phyloP scores from a whole-genome alignment of 148 eudicot genomes.

The Cornus kousa region DNA sequence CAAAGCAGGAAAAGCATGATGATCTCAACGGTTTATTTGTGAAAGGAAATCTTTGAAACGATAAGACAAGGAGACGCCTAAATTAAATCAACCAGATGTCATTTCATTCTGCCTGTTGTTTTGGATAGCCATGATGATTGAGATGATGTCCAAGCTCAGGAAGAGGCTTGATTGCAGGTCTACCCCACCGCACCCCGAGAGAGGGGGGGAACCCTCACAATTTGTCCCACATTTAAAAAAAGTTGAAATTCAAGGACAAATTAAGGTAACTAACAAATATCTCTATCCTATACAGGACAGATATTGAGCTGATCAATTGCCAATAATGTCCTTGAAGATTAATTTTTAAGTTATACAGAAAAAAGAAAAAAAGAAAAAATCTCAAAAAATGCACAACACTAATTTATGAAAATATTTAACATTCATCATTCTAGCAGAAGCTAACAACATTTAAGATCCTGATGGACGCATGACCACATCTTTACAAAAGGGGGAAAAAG shows the following conservation, averaged over 20 bases:
- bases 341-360: too few relatives aligned
- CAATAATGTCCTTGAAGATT: background rate
- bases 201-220: background rate
- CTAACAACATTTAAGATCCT: background rate
- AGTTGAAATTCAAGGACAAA: too few relatives aligned
- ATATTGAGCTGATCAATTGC: background rate
- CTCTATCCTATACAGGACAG: background rate
- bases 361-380: too few relatives aligned
- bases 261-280: background rate
- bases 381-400: background rate
- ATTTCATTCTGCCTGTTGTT: background rate
- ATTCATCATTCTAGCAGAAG: background rate
- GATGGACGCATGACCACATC: background rate
- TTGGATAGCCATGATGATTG: background rate
- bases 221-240: background rate
- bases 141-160: background rate
- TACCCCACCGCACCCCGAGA: too few relatives aligned
- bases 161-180: background rate
- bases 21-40: background rate
- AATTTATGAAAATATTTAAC: background rate
- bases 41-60: background rate
- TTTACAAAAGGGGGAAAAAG: background rate
- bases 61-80: slow-evolving; percentile 1
- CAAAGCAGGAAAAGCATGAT: background rate
- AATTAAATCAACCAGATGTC: background rate